These are phyloP conservation scores for Nitzschia sp. DNA, from an alignment of 108 stramenopile species.

Conservation along the genomic window DNA sequence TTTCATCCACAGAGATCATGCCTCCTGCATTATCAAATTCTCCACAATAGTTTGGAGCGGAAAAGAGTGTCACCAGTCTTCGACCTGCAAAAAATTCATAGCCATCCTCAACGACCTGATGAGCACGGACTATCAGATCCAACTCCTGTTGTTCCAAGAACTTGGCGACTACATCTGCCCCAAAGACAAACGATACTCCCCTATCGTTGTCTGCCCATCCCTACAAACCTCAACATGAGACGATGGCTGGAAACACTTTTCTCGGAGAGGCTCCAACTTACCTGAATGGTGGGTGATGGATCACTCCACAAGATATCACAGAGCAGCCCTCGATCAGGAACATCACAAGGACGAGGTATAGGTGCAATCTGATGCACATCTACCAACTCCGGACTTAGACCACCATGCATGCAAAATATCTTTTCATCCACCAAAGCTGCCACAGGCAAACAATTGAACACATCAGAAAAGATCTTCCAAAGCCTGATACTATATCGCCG, in stretches of 20 bases:
- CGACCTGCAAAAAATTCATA: constrained; percentile 99
- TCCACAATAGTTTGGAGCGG: constrained; percentile 98
- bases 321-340: constrained; percentile 97
- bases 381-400: constrained; percentile 93
- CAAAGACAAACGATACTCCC: constrained; percentile 99
- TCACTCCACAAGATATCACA: constrained; percentile 99
- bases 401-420: constrained; percentile 99
- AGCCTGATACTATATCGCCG: constrained; percentile 96
- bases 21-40: constrained; percentile 99
- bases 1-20: constrained; percentile 99
- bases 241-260: constrained; percentile 81
- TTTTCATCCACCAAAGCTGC: constrained; percentile 99
- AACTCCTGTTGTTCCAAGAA: constrained; percentile 96
- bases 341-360: constrained; percentile 94
- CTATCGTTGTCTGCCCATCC: constrained; percentile 99
- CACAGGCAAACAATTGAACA: constrained; percentile 98
- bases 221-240: neutral
- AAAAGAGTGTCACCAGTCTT: constrained; percentile 97
- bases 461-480: constrained; percentile 99
- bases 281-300: constrained; percentile 96
- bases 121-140: constrained; percentile 98
- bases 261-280: constrained; percentile 56
- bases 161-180: constrained; percentile 96
- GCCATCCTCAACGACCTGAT: constrained; percentile 99
- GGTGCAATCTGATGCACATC: constrained; percentile 95